phyloP scores from a whole-genome alignment of 2,329 filamentous ascomycete species.

The Amylocarpus encephaloides region DNA sequence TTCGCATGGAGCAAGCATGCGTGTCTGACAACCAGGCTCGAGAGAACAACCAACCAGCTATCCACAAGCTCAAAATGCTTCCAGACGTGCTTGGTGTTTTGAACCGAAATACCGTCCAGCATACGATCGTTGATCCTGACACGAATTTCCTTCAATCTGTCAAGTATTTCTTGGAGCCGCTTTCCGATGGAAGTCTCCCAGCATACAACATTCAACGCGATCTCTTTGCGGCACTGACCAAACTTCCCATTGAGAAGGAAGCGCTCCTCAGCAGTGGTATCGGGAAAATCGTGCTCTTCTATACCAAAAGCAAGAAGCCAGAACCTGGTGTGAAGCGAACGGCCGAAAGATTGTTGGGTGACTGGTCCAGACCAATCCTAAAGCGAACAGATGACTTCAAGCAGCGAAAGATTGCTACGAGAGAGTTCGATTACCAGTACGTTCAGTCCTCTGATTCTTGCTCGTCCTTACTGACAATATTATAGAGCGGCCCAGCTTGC shows the following conservation, averaged over 20 bases:
- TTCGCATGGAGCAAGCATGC: slow-evolving; percentile 85
- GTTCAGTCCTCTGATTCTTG: slow-evolving; percentile 26
- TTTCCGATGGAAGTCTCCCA: slow-evolving; percentile 88
- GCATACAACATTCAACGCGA: slow-evolving; percentile 98
- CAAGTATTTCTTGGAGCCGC: slow-evolving; percentile 93
- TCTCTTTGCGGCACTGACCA: slow-evolving; percentile 73
- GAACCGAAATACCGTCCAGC: slow-evolving; percentile 80
- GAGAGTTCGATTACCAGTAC: slow-evolving; percentile 58
- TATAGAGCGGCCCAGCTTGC: slow-evolving; percentile 31
- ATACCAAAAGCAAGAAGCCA: slow-evolving; percentile 88
- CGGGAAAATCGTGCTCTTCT: slow-evolving; percentile 93
- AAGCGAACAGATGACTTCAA: slow-evolving; percentile 93
- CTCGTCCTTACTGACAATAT: slow-evolving; percentile 8
- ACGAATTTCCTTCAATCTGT: slow-evolving; percentile 92
- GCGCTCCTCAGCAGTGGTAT: slow-evolving; percentile 84
- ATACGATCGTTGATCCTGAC: slow-evolving; percentile 85
- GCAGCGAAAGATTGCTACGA: slow-evolving; percentile 64
- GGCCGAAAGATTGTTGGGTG: slow-evolving; percentile 84
- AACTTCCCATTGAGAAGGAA: slow-evolving; percentile 86
- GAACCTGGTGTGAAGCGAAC: slow-evolving; percentile 86
- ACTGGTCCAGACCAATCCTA: slow-evolving; percentile 93
- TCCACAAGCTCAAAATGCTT: slow-evolving; percentile 89
- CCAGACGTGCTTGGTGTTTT: slow-evolving; percentile 83
- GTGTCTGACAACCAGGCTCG: slow-evolving; percentile 80
- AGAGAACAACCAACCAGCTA: slow-evolving; percentile 69